phyloP scores from a whole-genome alignment of 2,329 filamentous ascomycete genomes.

The Fulvia fulva region DNA sequence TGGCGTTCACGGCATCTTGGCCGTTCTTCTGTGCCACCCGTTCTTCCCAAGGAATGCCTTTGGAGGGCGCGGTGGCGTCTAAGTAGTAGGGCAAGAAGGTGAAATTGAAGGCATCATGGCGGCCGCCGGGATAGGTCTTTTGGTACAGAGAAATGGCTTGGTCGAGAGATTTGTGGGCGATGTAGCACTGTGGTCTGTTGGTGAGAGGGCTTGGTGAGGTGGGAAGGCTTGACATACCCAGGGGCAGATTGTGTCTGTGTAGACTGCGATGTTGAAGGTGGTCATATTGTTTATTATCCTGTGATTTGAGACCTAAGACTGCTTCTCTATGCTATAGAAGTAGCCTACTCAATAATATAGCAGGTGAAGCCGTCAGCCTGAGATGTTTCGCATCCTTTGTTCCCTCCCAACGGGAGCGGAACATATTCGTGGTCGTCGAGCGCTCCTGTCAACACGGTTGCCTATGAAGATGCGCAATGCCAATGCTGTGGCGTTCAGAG shows the following conservation, averaged over 20 bases:
- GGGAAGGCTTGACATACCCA: constrained; percentile 7
- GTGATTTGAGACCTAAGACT: no score
- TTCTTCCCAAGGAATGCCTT: not conserved
- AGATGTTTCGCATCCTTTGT: not conserved
- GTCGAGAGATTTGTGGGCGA: constrained; percentile 39
- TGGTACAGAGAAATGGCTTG: constrained; percentile 38
- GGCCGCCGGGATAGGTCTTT: constrained; percentile 39
- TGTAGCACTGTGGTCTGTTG: constrained; percentile 33
- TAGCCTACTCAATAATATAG: no score
- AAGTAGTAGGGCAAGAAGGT: constrained; percentile 41
- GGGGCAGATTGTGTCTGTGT: constrained; percentile 24
- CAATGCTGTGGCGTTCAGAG: not conserved
- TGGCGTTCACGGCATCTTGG: constrained; percentile 27
- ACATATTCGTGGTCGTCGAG: not conserved
- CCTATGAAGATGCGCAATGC: not conserved
- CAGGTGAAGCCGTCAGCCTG: not conserved
- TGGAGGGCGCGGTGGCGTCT: constrained; percentile 20
- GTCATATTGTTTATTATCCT: constrained; percentile 3
- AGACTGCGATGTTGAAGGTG: constrained; percentile 20
- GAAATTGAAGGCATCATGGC: constrained; percentile 35
- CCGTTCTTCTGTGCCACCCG: constrained; percentile 19
- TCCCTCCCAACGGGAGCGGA: not conserved
- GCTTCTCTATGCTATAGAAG: no score
- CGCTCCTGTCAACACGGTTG: not conserved
- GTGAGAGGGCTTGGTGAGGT: not conserved